A percentile compares a stretch with the other conserved stretches of the same genome.
Evolutionary conservation across 495 filamentous ascomycete species (phyloP).

Genomic region (Penicillium dipodomyicola): DNA sequence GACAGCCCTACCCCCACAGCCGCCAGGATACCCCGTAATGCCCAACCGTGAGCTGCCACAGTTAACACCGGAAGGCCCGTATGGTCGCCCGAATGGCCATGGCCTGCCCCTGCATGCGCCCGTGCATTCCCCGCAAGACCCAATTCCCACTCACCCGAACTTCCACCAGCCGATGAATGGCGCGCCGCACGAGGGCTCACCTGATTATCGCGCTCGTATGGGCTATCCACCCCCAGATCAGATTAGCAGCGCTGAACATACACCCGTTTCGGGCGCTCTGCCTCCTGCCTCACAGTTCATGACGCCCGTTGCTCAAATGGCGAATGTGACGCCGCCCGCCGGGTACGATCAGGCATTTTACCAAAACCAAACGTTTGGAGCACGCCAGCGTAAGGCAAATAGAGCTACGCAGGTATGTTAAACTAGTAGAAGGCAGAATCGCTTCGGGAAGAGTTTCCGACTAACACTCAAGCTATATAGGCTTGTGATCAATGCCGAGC

Average conservation of each 20-base stretch:
- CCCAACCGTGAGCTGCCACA: slow-evolving; percentile 44
- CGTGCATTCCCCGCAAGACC: slow-evolving; percentile 29
- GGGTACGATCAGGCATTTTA: slow-evolving; percentile 37
- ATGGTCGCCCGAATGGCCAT: slow-evolving; percentile 34
- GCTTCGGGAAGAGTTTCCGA: background rate
- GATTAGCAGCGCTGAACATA: slow-evolving; percentile 28
- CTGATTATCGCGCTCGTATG: slow-evolving; percentile 42
- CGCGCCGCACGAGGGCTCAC: slow-evolving; percentile 33
- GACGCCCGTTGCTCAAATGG: slow-evolving; percentile 22
- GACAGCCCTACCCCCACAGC: slow-evolving; percentile 27
- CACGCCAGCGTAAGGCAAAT: slow-evolving; percentile 43
- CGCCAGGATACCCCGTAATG: slow-evolving; percentile 30
- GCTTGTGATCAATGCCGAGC: slow-evolving; percentile 61
- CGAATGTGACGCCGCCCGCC: slow-evolving; percentile 25
- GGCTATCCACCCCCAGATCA: slow-evolving; percentile 33
- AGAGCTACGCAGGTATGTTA: slow-evolving; percentile 43
- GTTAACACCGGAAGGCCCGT: slow-evolving; percentile 37
- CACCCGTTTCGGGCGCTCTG: slow-evolving; percentile 25
- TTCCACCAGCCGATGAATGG: slow-evolving; percentile 39
- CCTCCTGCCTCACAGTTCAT: slow-evolving; percentile 32
- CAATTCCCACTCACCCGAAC: slow-evolving; percentile 25
- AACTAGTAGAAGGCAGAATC: background rate
- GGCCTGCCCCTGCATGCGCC: slow-evolving; percentile 37
- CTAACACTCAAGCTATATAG: slow-evolving; percentile 29
- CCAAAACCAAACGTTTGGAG: slow-evolving; percentile 33